phyloP scores from a whole-genome alignment of 108 stramenopile species.

The Chaetoceros tenuissimus region DNA sequence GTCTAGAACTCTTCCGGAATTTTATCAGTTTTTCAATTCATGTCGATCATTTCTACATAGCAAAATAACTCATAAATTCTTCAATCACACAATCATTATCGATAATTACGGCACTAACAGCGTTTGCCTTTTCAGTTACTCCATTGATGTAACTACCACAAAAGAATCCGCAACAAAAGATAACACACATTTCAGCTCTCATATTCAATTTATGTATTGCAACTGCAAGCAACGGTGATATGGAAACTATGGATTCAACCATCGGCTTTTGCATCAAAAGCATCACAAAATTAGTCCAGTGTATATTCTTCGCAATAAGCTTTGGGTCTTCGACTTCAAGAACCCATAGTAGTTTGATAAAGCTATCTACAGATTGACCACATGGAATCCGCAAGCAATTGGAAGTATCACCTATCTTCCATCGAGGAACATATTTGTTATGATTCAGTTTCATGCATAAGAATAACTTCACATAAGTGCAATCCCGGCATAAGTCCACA shows the following conservation, averaged over 20 bases:
- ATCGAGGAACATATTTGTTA: not conserved
- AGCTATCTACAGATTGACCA: conserved; percentile 9
- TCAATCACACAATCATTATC: no score
- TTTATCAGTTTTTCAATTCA: no score
- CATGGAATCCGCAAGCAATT: no score
- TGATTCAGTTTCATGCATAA: no score
- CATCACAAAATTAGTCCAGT: not conserved
- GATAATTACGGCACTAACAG: no score
- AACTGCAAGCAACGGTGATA: not conserved
- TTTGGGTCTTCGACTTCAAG: conserved; percentile 4
- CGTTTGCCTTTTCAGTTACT: not conserved
- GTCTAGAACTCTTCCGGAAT: no score
- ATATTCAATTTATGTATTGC: not conserved
- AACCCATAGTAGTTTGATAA: conserved; percentile 44
- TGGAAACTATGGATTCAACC: not conserved
- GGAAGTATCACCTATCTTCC: not conserved
- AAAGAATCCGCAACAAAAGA: conserved; percentile 3
- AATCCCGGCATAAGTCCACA: not conserved
- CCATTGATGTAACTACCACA: conserved; percentile 23
- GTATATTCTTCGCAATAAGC: not conserved
- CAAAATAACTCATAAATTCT: no score
- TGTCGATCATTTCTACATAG: no score
- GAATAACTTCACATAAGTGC: not conserved
- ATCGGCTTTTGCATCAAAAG: not conserved
- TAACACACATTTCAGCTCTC: not conserved